These are phyloP conservation scores for Podospora sp. DNA, from an alignment of 495 filamentous ascomycete genomes.

Conservation along the genomic window DNA sequence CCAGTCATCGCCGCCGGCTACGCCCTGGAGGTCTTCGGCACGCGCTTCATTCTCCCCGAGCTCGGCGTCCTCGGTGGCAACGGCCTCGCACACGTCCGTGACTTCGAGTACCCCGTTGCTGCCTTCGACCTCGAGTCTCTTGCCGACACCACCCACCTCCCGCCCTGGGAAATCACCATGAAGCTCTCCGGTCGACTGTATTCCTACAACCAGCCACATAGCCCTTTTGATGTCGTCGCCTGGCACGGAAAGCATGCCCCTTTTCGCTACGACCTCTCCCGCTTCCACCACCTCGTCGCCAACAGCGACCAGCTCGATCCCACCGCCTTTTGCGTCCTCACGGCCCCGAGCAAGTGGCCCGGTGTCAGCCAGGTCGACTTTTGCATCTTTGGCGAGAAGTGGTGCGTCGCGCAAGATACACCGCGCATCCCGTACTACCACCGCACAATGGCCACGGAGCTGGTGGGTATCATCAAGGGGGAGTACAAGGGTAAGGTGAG, in stretches of 20 bases:
- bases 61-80: constrained; percentile 75
- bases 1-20: constrained; percentile 50
- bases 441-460: constrained; percentile 66
- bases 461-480: constrained; percentile 61
- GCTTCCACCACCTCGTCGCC: constrained; percentile 71
- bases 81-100: constrained; percentile 68
- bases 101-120: constrained; percentile 73
- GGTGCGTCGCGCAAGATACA: constrained; percentile 66
- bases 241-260: constrained; percentile 74
- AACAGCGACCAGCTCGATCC: constrained; percentile 74
- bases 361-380: constrained; percentile 73
- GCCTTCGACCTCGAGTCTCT: constrained; percentile 55
- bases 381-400: constrained; percentile 74
- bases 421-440: constrained; percentile 76
- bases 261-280: constrained; percentile 76
- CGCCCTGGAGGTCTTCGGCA: constrained; percentile 69
- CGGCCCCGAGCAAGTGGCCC: constrained; percentile 56
- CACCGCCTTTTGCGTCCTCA: constrained; percentile 72
- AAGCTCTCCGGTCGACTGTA: constrained; percentile 70
- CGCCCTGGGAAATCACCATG: constrained; percentile 57
- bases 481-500: constrained; percentile 61
- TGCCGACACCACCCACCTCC: not conserved
- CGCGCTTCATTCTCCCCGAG: constrained; percentile 68
- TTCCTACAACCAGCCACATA: constrained; percentile 63
- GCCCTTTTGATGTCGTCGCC: constrained; percentile 77